Evolutionary conservation across 1,284 basidiomycete species (phyloP).

Genomic region (Ustilago bromivora): DNA sequence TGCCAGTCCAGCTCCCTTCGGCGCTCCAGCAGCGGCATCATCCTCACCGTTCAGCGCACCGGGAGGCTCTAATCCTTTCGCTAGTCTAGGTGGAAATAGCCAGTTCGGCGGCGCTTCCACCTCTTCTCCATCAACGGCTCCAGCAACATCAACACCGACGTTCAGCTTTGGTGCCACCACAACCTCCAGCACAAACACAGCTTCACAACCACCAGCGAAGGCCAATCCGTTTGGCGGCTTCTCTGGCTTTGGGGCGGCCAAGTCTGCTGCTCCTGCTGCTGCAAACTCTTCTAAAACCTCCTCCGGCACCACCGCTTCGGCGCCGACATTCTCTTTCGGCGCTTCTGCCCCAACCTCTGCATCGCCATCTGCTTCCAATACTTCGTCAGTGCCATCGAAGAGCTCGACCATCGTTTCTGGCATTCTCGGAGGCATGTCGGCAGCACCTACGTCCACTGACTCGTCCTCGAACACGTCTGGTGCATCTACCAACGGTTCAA

Average conservation of each 20-base stretch:
- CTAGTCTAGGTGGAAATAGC: constrained; percentile 19
- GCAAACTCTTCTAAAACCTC: constrained; percentile 12
- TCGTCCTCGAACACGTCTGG: constrained; percentile 2
- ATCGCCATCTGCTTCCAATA: constrained; percentile 10
- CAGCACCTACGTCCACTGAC: constrained; percentile 4
- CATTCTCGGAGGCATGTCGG: constrained; percentile 17
- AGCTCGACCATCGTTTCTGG: constrained; percentile 21
- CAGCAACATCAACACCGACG: constrained; percentile 23
- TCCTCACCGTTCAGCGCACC: constrained; percentile 21
- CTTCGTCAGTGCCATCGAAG: constrained; percentile 22
- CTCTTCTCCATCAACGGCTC: constrained; percentile 13
- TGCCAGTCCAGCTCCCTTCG: constrained; percentile 17
- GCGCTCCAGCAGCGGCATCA: constrained; percentile 13
- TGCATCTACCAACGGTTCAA: constrained; percentile 9
- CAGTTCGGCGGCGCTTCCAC: constrained; percentile 28
- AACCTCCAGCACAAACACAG: constrained; percentile 6
- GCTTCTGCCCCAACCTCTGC: constrained; percentile 3
- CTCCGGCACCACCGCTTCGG: constrained; percentile 7
- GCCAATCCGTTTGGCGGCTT: constrained; percentile 42
- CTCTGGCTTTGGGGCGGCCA: constrained; percentile 31
- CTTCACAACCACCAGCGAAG: constrained; percentile 22
- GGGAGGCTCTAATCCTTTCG: constrained; percentile 35
- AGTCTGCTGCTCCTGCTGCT: constrained; percentile 21
- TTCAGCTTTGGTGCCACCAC: constrained; percentile 33
- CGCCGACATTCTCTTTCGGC: constrained; percentile 21